These are phyloP conservation scores for Phoenix roebelenii DNA, from an alignment of 176 grass and related monocot species.

Conservation along the genomic window DNA sequence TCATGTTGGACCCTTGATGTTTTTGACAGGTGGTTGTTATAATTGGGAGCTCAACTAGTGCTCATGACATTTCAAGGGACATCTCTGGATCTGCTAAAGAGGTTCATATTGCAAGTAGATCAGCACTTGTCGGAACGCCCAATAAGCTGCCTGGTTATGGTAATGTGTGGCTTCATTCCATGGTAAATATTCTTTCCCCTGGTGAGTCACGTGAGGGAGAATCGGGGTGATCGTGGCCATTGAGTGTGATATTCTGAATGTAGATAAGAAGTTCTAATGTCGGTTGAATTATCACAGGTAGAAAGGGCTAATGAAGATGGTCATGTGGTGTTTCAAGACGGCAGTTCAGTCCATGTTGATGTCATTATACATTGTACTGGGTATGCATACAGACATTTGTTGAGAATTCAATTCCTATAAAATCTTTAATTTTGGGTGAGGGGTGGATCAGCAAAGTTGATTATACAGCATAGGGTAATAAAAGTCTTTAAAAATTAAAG, in stretches of 20 bases:
- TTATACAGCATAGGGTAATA: no score
- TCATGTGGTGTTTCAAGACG: conserved; percentile 46
- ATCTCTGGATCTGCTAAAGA: conserved; percentile 46
- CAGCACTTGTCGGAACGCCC: conserved; percentile 23
- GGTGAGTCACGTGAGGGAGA: conserved; percentile 10
- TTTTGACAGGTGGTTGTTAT: conserved; percentile 44
- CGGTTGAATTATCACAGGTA: conserved; percentile 32
- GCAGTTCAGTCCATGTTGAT: conserved; percentile 41
- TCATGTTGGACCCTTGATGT: not conserved
- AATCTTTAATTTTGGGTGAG: no score
- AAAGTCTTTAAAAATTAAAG: no score
- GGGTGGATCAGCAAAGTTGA: no score
- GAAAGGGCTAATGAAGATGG: conserved; percentile 39
- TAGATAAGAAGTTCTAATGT: not conserved
- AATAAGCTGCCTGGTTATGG: conserved; percentile 44
- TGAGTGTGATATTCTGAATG: not conserved
- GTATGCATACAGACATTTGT: conserved; percentile 25
- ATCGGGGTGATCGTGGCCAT: not conserved
- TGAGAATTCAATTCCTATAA: not conserved
- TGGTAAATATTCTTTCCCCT: conserved; percentile 41
- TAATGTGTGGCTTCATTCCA: conserved; percentile 79
- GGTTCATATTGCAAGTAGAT: conserved; percentile 56
- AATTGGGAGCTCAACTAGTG: conserved; percentile 49
- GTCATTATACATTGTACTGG: conserved; percentile 76
- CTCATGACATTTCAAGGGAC: conserved; percentile 62